These are phyloP conservation scores for Pirum gemmata DNA, from an alignment of 78 protist genomes.

Conservation along the genomic window DNA sequence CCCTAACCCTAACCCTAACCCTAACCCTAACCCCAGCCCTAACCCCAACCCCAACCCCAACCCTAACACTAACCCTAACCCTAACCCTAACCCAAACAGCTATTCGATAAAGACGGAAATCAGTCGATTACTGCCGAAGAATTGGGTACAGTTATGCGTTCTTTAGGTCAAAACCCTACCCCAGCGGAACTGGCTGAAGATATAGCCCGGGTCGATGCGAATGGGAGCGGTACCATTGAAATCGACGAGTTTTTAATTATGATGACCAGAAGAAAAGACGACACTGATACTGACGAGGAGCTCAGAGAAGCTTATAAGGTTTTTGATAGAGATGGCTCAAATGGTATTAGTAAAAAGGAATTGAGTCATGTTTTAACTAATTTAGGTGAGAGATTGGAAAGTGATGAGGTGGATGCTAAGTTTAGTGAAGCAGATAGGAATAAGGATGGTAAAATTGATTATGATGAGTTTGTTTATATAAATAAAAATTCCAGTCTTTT, in stretches of 20 bases:
- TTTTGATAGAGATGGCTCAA: constrained; percentile 97
- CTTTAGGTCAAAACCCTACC: constrained; percentile 93
- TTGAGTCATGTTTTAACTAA: constrained; percentile 82
- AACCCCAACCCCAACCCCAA: too few relatives aligned
- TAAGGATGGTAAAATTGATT: constrained; percentile 94
- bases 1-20: too few relatives aligned
- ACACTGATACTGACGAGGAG: constrained; percentile 95
- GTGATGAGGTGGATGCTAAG: constrained; percentile 94
- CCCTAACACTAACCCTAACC: too few relatives aligned
- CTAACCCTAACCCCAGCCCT: too few relatives aligned
- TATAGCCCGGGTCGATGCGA: too few relatives aligned
- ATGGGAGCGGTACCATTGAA: too few relatives aligned
- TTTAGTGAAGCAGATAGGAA: constrained; percentile 90
- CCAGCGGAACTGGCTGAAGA: constrained; percentile 90
- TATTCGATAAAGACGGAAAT: too few relatives aligned
- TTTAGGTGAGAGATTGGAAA: constrained; percentile 84
- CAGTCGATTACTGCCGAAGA: too few relatives aligned
- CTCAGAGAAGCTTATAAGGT: constrained; percentile 97
- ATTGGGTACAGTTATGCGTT: constrained; percentile 84
- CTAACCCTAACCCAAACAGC: too few relatives aligned
- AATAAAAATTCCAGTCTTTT: too few relatives aligned
- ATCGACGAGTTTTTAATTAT: too few relatives aligned
- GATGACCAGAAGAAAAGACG: too few relatives aligned
- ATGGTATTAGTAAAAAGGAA: constrained; percentile 92
- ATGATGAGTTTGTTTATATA: constrained; percentile 90